Conservation (phyloP, 805 yeast genomes). For the Yamadazyma ubonensis region DNA sequence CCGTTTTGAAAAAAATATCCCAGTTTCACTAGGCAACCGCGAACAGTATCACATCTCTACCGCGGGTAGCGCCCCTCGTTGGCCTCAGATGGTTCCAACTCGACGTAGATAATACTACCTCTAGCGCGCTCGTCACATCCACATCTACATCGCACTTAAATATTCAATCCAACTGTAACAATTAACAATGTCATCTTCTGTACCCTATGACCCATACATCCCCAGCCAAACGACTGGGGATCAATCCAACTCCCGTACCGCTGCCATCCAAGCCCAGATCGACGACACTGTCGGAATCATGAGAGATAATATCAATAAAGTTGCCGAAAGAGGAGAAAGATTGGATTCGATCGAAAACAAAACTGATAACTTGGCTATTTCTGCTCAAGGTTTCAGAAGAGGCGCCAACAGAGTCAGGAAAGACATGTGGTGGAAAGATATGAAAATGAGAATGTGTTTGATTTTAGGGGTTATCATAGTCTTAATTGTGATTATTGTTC, state of each 20-base stretch:
- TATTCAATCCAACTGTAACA: neutral
- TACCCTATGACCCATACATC: slow-evolving; percentile 83
- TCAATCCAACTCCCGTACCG: slow-evolving; percentile 60
- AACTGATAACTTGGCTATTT: slow-evolving; percentile 86
- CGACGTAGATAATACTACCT: neutral
- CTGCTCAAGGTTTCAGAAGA: slow-evolving; percentile 92
- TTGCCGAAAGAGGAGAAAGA: slow-evolving; percentile 92
- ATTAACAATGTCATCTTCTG: slow-evolving; percentile 63
- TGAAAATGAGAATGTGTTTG: slow-evolving; percentile 92
- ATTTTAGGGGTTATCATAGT: slow-evolving; percentile 76
- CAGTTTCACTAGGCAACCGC: slow-evolving; percentile 1
- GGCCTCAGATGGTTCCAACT: neutral
- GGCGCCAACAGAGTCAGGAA: slow-evolving; percentile 97
- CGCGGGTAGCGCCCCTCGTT: neutral
- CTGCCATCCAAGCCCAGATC: slow-evolving; percentile 85
- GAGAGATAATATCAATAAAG: slow-evolving; percentile 96
- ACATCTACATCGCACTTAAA: neutral
- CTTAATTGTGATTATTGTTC: slow-evolving; percentile 84
- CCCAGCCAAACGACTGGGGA: slow-evolving; percentile 60
- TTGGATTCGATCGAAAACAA: slow-evolving; percentile 88
- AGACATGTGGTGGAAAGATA: slow-evolving; percentile 99
- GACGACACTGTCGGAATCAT: slow-evolving; percentile 96
- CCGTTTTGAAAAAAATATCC: neutral
- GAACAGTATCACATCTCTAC: neutral
- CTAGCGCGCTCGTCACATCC: neutral